These are phyloP conservation scores for Coniochaeta sp. DNA, from an alignment of 2,329 filamentous ascomycete species.

Conservation along the genomic window DNA sequence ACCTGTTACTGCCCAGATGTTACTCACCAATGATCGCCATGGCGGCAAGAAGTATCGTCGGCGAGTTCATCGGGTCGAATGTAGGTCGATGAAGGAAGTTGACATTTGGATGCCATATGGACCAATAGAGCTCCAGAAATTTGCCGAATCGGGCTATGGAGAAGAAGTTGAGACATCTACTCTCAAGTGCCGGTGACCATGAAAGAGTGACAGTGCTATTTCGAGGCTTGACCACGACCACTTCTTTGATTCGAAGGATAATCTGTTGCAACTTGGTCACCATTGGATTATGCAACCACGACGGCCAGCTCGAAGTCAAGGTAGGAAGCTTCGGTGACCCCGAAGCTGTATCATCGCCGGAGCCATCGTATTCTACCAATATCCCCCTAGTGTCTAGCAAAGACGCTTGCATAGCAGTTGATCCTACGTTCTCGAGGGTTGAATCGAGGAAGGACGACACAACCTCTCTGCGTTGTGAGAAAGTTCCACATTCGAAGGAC, in stretches of 20 bases:
- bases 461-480: constrained; percentile 20
- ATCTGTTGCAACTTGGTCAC: constrained; percentile 27
- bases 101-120: constrained; percentile 27
- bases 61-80: constrained; percentile 20
- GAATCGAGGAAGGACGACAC: constrained; percentile 8
- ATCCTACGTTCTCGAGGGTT: background rate
- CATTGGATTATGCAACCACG: constrained; percentile 21
- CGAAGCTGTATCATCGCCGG: background rate
- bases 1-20: background rate
- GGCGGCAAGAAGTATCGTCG: constrained; percentile 21
- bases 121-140: constrained; percentile 25
- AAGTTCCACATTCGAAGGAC: constrained; percentile 28
- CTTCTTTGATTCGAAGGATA: constrained; percentile 22
- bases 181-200: constrained; percentile 23
- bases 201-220: constrained; percentile 23
- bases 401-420: background rate
- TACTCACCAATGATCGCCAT: constrained; percentile 25
- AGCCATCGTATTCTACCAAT: background rate
- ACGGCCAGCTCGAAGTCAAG: background rate
- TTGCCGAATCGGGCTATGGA: constrained; percentile 18
- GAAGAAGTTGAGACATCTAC: constrained; percentile 18
- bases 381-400: background rate
- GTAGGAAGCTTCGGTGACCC: background rate
- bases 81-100: constrained; percentile 25
- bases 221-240: constrained; percentile 23